Evolutionary conservation across 139 green algal species (phyloP).

Genomic region (Chlorella sorokiniana): DNA sequence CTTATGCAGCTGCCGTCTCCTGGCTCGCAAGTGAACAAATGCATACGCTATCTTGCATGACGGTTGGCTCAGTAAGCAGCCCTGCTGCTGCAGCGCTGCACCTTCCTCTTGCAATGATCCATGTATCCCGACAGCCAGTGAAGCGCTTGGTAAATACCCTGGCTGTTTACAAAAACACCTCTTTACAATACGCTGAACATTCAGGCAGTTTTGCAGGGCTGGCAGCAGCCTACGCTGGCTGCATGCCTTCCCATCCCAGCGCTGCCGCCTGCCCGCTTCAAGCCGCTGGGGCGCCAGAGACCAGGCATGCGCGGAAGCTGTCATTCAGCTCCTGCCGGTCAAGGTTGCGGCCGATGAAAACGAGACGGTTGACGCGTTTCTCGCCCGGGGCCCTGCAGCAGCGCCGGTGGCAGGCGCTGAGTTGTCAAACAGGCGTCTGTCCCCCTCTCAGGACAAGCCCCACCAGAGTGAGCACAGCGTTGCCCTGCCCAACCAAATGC

Average conservation of each 20-base stretch:
- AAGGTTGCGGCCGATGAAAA: constrained; percentile 93
- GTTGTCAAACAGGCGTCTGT: background rate
- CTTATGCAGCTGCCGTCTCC: background rate
- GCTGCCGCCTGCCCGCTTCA: no score
- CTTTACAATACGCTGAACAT: background rate
- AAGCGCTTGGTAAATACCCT: no score
- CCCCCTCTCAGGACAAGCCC: background rate
- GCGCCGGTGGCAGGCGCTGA: background rate
- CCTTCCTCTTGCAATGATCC: no score
- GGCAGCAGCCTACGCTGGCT: no score
- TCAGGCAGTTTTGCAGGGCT: no score
- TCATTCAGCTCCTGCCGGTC: constrained; percentile 78
- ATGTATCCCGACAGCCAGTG: no score
- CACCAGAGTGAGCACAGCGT: background rate
- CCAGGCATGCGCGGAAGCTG: constrained; percentile 83
- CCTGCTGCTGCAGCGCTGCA: no score
- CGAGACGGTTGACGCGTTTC: constrained; percentile 75
- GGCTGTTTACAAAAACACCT: no score
- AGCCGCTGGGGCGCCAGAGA: background rate
- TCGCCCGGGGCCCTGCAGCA: constrained; percentile 47
- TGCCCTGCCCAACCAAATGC: no score
- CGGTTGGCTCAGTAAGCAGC: no score
- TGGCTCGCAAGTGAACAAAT: background rate
- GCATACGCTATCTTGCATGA: background rate
- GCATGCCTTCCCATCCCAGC: no score